Conservation (phyloP, 148 eudicot species). For the Nepenthes gracilis region DNA sequence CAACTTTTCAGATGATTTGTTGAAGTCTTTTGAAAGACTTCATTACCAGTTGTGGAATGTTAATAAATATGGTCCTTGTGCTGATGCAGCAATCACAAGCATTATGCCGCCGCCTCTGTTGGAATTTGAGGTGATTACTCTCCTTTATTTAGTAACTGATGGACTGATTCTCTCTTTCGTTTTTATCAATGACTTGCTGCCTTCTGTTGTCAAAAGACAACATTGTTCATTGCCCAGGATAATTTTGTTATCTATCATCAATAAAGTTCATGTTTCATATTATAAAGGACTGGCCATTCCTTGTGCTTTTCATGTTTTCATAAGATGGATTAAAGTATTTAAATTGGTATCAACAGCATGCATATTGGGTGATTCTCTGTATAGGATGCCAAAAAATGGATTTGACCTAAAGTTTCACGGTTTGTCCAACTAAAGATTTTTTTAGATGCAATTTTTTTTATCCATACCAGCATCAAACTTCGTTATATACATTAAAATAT, state of each 20-base stretch:
- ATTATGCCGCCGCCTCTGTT: conserved; percentile 90
- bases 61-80: conserved; percentile 73
- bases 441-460: no score
- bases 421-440: no score
- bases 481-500: no score
- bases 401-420: no score
- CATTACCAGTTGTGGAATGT: conserved; percentile 95
- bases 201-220: not conserved
- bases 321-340: not conserved
- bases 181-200: conserved; percentile 1
- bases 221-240: no score
- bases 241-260: no score
- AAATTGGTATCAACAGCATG: no score
- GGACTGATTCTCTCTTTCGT: not conserved
- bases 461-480: no score
- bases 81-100: conserved; percentile 94
- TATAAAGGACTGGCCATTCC: no score
- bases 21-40: conserved; percentile 34
- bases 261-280: no score
- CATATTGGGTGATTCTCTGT: no score
- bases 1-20: conserved; percentile 30
- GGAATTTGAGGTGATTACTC: conserved; percentile 67
- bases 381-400: no score
- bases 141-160: not conserved
- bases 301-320: not conserved